phyloP scores from a whole-genome alignment of 2,329 filamentous ascomycete genomes.

The Microsporum canis region DNA sequence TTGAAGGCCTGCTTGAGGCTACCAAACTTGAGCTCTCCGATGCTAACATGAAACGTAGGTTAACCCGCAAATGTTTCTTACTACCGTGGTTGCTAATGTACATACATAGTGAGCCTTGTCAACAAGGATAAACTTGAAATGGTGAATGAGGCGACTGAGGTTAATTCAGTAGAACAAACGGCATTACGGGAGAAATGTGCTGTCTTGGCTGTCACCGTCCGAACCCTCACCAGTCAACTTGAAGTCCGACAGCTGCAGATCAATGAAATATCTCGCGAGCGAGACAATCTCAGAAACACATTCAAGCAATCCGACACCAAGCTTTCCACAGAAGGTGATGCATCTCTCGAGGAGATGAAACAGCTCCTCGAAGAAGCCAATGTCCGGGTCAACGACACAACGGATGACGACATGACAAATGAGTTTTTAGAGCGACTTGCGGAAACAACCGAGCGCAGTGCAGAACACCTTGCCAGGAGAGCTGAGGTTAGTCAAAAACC shows the following conservation, averaged over 20 bases:
- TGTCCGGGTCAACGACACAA: slow-evolving; percentile 24
- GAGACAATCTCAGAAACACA: slow-evolving; percentile 30
- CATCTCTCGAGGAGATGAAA: slow-evolving; percentile 32
- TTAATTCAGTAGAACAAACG: slow-evolving; percentile 24
- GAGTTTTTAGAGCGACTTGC: slow-evolving; percentile 36
- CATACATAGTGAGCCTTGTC: slow-evolving; percentile 23
- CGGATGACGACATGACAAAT: slow-evolving; percentile 25
- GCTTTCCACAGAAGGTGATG: slow-evolving; percentile 32
- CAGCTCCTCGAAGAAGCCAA: slow-evolving; percentile 31
- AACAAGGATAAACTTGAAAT: slow-evolving; percentile 31
- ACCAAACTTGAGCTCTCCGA: slow-evolving; percentile 29
- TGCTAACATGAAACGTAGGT: slow-evolving; percentile 28
- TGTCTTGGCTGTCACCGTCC: slow-evolving; percentile 24
- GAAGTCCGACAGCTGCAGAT: slow-evolving; percentile 29
- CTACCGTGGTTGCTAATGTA: slow-evolving; percentile 15
- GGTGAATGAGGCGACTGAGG: slow-evolving; percentile 27
- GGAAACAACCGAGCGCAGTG: slow-evolving; percentile 47
- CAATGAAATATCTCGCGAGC: slow-evolving; percentile 29
- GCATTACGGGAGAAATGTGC: slow-evolving; percentile 28
- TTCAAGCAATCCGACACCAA: slow-evolving; percentile 30
- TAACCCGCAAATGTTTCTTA: background rate
- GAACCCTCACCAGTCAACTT: slow-evolving; percentile 30
- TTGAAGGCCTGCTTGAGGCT: slow-evolving; percentile 27
- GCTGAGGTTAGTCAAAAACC: slow-evolving; percentile 29
- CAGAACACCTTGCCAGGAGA: slow-evolving; percentile 32